These are phyloP conservation scores for Penicillium cinerascens DNA, from an alignment of 495 filamentous ascomycete genomes.

Conservation along the genomic window DNA sequence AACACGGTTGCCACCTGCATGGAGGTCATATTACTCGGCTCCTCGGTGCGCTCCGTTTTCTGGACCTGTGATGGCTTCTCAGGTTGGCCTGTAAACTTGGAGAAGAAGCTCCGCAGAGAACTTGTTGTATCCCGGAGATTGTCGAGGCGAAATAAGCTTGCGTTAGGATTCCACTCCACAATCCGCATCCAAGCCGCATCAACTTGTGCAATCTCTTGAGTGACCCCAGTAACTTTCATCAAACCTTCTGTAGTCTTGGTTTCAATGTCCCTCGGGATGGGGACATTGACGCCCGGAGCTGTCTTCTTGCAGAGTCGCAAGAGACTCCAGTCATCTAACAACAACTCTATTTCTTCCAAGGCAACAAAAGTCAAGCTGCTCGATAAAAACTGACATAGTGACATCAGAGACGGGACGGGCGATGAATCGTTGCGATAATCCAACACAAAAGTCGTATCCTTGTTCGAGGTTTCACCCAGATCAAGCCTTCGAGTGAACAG, in stretches of 20 bases:
- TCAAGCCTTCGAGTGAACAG: conserved; percentile 82
- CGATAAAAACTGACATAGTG: conserved; percentile 84
- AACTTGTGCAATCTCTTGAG: conserved; percentile 79
- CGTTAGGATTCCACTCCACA: conserved; percentile 72
- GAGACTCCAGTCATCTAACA: conserved; percentile 82
- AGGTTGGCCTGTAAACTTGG: conserved; percentile 54
- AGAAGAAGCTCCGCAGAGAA: conserved; percentile 78
- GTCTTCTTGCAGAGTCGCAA: conserved; percentile 76
- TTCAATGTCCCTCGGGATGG: conserved; percentile 77
- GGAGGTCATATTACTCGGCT: conserved; percentile 60
- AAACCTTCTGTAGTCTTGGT: conserved; percentile 75
- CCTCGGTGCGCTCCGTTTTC: conserved; percentile 26
- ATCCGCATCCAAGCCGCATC: conserved; percentile 89
- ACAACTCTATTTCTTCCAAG: conserved; percentile 80
- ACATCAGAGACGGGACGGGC: conserved; percentile 76
- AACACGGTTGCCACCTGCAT: conserved; percentile 73
- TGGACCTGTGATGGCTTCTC: conserved; percentile 30
- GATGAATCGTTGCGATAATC: conserved; percentile 87
- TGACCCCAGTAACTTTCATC: conserved; percentile 74
- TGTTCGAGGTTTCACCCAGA: conserved; percentile 58
- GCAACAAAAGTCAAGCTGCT: conserved; percentile 96
- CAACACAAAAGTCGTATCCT: conserved; percentile 84
- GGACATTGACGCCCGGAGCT: conserved; percentile 65
- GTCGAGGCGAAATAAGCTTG: conserved; percentile 37
- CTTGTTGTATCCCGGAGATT: conserved; percentile 44